phyloP scores from a whole-genome alignment of 164 flowering plant species.

The Magnolia changhungtana region DNA sequence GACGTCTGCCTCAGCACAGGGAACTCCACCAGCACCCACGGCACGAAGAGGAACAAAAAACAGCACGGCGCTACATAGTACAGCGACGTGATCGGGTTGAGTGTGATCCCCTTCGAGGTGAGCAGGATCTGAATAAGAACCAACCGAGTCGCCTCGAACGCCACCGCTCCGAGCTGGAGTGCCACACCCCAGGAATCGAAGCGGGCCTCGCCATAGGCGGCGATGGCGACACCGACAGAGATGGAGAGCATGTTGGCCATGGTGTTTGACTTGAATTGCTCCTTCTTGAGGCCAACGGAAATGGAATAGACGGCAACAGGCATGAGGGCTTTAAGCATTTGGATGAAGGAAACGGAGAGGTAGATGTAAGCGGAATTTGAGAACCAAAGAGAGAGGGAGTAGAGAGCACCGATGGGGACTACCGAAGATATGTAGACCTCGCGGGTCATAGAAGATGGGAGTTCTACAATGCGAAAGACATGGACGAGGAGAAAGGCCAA shows the following conservation, averaged over 20 bases:
- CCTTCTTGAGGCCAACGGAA: constrained; percentile 32
- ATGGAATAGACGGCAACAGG: constrained; percentile 51
- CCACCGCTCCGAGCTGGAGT: constrained; percentile 36
- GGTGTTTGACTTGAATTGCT: constrained; percentile 24
- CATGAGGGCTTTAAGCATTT: constrained; percentile 52
- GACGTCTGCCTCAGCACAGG: constrained; percentile 23
- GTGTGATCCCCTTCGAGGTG: constrained; percentile 23
- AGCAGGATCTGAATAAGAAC: constrained; percentile 30
- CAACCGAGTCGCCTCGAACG: constrained; percentile 27
- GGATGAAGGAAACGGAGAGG: constrained; percentile 48
- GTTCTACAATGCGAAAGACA: constrained; percentile 38
- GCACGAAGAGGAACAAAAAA: constrained; percentile 21
- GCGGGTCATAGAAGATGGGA: constrained; percentile 33
- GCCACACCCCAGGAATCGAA: constrained; percentile 38
- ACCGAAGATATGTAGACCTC: constrained; percentile 40
- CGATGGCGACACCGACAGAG: constrained; percentile 43
- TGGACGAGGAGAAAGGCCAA: constrained; percentile 38
- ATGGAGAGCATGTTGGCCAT: constrained; percentile 43
- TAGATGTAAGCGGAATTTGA: constrained; percentile 51
- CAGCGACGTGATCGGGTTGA: constrained; percentile 27
- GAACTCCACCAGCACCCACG: constrained; percentile 25
- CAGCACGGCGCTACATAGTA: constrained; percentile 33
- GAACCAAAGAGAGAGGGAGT: constrained; percentile 40
- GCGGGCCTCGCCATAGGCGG: constrained; percentile 48
- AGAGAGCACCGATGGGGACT: constrained; percentile 45